A percentile compares a stretch with the other conserved stretches of the same genome.
Evolutionary conservation across 106 monocot species (phyloP).

Genomic region (Allium cepa): DNA sequence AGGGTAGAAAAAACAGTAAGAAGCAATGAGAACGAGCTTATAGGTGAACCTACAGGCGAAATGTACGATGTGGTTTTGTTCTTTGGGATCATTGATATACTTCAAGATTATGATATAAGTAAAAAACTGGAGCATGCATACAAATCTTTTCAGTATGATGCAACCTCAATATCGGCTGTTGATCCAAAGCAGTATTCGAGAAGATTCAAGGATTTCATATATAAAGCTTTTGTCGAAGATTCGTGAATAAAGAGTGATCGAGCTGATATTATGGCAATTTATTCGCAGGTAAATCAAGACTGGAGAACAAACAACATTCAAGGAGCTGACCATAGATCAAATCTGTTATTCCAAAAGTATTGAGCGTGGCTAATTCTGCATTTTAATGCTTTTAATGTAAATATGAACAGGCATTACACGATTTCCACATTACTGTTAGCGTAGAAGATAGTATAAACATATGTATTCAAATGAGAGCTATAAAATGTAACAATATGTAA

Average conservation of each 20-base stretch:
- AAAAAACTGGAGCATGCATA: neutral
- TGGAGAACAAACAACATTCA: too few species aligned
- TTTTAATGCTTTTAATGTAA: too few species aligned
- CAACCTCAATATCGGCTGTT: neutral
- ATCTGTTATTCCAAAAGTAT: too few species aligned
- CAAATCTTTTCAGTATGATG: neutral
- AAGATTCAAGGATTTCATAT: neutral
- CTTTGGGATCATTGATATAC: neutral
- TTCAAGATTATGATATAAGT: neutral
- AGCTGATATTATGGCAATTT: too few species aligned
- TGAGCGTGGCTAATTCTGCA: too few species aligned
- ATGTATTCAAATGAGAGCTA: too few species aligned
- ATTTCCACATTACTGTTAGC: too few species aligned
- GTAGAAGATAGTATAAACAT: too few species aligned
- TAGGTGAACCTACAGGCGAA: neutral
- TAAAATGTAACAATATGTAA: too few species aligned
- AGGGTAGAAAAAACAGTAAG: neutral
- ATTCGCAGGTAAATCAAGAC: too few species aligned
- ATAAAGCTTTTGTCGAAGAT: neutral
- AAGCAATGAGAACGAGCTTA: neutral
- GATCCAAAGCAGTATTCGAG: neutral
- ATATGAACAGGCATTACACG: too few species aligned
- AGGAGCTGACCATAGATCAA: too few species aligned
- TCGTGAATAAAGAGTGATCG: neutral
- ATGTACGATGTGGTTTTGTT: neutral